Percentiles rank a stretch among this genome's conserved stretches.
Evolutionary conservation across 441 rosid species (phyloP).

Genomic region (Lagerstroemia fauriei): DNA sequence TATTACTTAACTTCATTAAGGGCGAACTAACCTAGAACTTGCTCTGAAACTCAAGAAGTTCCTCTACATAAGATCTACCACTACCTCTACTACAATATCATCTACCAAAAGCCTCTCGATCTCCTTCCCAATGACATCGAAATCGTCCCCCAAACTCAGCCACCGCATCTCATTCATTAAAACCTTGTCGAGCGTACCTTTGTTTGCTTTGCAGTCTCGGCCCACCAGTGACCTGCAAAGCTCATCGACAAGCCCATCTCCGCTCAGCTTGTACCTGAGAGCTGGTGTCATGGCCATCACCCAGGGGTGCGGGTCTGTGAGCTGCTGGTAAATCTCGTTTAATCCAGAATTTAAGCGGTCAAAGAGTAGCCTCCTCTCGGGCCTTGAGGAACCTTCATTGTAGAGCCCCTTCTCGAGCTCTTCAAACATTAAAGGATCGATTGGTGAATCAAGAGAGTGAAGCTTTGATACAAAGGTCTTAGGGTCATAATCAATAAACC

Average conservation of each 20-base stretch:
- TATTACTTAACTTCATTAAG: constrained; percentile 38
- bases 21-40: neutral
- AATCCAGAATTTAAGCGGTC: constrained; percentile 65
- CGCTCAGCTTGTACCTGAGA: constrained; percentile 38
- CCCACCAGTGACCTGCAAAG: constrained; percentile 43
- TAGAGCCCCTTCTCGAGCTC: constrained; percentile 69
- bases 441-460: constrained; percentile 62
- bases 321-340: constrained; percentile 46
- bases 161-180: constrained; percentile 45
- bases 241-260: constrained; percentile 43
- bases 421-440: constrained; percentile 62
- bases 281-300: constrained; percentile 35
- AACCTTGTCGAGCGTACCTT: constrained; percentile 40
- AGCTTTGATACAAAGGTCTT: constrained; percentile 49
- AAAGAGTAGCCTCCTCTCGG: constrained; percentile 70
- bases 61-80: neutral
- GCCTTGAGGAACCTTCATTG: constrained; percentile 36
- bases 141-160: constrained; percentile 58
- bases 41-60: neutral
- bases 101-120: constrained; percentile 65
- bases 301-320: constrained; percentile 61
- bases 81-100: constrained; percentile 59
- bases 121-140: constrained; percentile 67
- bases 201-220: constrained; percentile 38
- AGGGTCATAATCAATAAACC: constrained; percentile 45